These are phyloP conservation scores for Coemansia sp. DNA, from an alignment of 192 early-diverging fungal species.

Conservation along the genomic window DNA sequence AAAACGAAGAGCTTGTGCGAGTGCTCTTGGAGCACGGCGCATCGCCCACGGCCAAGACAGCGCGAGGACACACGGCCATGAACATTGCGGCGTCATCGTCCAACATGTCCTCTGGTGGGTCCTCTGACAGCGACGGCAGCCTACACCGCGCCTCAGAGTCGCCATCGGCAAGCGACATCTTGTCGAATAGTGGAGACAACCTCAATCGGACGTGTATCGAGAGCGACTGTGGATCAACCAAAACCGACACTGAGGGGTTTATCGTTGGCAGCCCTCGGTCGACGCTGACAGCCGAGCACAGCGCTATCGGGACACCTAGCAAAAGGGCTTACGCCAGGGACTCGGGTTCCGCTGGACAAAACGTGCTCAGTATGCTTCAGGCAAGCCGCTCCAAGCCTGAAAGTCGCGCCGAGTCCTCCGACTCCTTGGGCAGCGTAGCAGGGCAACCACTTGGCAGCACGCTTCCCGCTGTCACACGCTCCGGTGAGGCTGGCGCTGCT, in stretches of 20 bases:
- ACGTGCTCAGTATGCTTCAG: constrained; percentile 51
- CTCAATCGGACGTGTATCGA: background rate
- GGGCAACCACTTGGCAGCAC: background rate
- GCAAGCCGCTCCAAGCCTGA: constrained; percentile 29
- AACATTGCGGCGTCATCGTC: constrained; percentile 61
- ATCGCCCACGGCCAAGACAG: constrained; percentile 62
- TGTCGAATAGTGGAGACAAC: constrained; percentile 9
- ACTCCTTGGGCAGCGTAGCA: background rate
- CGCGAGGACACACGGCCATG: constrained; percentile 69
- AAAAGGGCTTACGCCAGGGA: constrained; percentile 21
- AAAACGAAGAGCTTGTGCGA: constrained; percentile 69
- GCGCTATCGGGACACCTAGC: constrained; percentile 23
- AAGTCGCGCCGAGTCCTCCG: background rate
- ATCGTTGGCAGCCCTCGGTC: constrained; percentile 37
- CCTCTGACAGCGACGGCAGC: constrained; percentile 23
- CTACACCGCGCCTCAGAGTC: constrained; percentile 18
- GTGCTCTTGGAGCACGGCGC: constrained; percentile 79
- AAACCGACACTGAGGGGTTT: constrained; percentile 15
- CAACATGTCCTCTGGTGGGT: constrained; percentile 31
- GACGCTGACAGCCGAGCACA: constrained; percentile 20
- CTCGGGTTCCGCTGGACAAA: constrained; percentile 41
- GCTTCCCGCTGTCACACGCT: constrained; percentile 5
- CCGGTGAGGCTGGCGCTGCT: constrained; percentile 12
- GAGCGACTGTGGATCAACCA: constrained; percentile 20
- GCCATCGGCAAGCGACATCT: constrained; percentile 15